These are phyloP conservation scores for Wickerhamiella azyma DNA, from an alignment of 805 yeast species.

Conservation along the genomic window DNA sequence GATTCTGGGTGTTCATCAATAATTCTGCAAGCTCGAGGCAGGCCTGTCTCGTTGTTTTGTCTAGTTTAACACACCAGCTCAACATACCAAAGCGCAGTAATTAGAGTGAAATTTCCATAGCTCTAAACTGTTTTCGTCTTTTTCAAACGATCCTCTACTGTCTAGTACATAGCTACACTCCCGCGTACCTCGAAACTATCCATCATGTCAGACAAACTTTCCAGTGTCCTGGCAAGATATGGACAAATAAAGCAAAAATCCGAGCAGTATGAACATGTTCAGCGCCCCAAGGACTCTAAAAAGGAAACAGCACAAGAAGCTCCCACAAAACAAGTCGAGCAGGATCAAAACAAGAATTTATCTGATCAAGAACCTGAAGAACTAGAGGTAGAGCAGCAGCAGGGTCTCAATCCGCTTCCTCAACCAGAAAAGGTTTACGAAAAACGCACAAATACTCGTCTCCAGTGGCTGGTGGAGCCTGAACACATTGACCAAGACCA, in stretches of 20 bases:
- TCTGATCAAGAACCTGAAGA: background rate
- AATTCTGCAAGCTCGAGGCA: no score
- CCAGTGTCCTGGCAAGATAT: conserved; percentile 1
- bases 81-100: no score
- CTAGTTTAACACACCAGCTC: no score
- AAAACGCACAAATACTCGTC: conserved; percentile 33
- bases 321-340: background rate
- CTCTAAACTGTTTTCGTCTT: no score
- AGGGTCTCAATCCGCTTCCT: conserved; percentile 57
- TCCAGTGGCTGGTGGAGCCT: conserved; percentile 57
- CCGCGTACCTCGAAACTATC: background rate
- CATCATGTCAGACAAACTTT: background rate
- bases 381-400: background rate
- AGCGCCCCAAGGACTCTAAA: background rate
- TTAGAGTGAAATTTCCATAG: no score
- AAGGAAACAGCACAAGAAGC: background rate
- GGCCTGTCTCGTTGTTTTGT: no score
- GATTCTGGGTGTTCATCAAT: no score
- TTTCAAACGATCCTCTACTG: background rate
- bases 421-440: conserved; percentile 49
- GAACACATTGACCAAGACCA: conserved; percentile 37
- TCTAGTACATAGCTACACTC: background rate
- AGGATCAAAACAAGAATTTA: background rate
- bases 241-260: conserved; percentile 3
- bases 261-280: background rate